Conservation (phyloP, 495 filamentous ascomycete genomes). For the Penicillium diatomitis region DNA sequence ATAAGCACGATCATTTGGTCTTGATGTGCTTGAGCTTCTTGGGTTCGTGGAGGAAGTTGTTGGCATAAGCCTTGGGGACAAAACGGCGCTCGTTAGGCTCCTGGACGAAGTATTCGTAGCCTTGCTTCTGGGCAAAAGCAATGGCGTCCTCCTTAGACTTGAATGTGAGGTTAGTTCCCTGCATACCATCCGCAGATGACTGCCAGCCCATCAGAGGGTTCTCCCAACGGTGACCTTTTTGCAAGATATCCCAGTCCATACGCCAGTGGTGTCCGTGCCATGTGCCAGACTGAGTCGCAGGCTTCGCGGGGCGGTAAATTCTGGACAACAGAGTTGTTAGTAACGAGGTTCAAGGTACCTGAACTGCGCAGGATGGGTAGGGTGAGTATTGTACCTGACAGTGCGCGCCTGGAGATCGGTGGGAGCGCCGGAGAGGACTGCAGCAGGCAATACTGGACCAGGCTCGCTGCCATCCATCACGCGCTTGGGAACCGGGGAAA, state of each 20-base stretch:
- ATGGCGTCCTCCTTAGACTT: slow-evolving; percentile 93
- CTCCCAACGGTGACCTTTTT: slow-evolving; percentile 91
- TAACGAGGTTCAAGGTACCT: not conserved
- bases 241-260: slow-evolving; percentile 95
- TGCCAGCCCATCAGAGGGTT: slow-evolving; percentile 98
- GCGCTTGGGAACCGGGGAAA: slow-evolving; percentile 78
- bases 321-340: slow-evolving; percentile 37
- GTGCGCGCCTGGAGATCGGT: slow-evolving; percentile 87
- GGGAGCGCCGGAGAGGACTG: slow-evolving; percentile 84
- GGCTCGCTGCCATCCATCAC: slow-evolving; percentile 88
- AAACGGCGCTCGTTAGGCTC: slow-evolving; percentile 85
- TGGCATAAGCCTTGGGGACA: slow-evolving; percentile 87
- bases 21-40: slow-evolving; percentile 85
- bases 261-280: slow-evolving; percentile 81
- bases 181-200: slow-evolving; percentile 85
- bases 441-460: slow-evolving; percentile 64
- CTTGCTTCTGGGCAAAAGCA: slow-evolving; percentile 92
- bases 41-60: slow-evolving; percentile 81
- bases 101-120: slow-evolving; percentile 98
- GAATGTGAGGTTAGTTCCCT: slow-evolving; percentile 85
- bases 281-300: slow-evolving; percentile 86
- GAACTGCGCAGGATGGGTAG: no score
- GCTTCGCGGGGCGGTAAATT: slow-evolving; percentile 82
- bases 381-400: slow-evolving; percentile 57
- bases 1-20: slow-evolving; percentile 61